phyloP scores from a whole-genome alignment of 73 alveolate species.

The Paramecium pentaurelia region DNA sequence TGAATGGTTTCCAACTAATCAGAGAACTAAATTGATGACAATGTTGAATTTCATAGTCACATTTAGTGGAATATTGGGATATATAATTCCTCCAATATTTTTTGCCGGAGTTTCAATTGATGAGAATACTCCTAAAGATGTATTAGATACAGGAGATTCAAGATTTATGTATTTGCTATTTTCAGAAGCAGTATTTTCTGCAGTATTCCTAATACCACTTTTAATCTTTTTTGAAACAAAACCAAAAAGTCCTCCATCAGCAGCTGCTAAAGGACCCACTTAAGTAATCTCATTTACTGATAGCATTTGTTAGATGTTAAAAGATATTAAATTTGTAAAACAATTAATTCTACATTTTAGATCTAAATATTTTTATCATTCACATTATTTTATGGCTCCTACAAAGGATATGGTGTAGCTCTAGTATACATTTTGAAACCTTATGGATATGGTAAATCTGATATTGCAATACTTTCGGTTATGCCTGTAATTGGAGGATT shows the following conservation, averaged over 20 bases:
- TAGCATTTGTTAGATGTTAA: slow-evolving; percentile 9
- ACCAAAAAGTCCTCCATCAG: slow-evolving; percentile 11
- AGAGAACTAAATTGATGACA: slow-evolving; percentile 28
- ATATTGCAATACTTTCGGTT: neutral
- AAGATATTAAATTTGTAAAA: slow-evolving; percentile 14
- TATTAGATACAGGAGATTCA: neutral
- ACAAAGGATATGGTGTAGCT: slow-evolving; percentile 48
- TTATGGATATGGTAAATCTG: slow-evolving; percentile 37
- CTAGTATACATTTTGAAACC: neutral
- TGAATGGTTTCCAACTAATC: slow-evolving; percentile 23
- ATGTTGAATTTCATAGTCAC: slow-evolving; percentile 36
- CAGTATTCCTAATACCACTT: neutral
- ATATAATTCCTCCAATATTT: slow-evolving; percentile 27
- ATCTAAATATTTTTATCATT: neutral
- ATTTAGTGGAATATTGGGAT: slow-evolving; percentile 42
- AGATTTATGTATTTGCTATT: neutral
- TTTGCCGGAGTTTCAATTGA: neutral
- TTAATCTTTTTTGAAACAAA: neutral
- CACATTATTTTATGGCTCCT: slow-evolving; percentile 21
- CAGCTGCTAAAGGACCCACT: neutral
- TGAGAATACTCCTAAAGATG: neutral
- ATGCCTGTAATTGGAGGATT: slow-evolving; percentile 44
- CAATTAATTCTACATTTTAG: neutral
- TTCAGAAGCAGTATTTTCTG: neutral
- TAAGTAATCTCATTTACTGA: neutral